Conservation (phyloP, 805 yeast species). For the Candida odintsovae region DNA sequence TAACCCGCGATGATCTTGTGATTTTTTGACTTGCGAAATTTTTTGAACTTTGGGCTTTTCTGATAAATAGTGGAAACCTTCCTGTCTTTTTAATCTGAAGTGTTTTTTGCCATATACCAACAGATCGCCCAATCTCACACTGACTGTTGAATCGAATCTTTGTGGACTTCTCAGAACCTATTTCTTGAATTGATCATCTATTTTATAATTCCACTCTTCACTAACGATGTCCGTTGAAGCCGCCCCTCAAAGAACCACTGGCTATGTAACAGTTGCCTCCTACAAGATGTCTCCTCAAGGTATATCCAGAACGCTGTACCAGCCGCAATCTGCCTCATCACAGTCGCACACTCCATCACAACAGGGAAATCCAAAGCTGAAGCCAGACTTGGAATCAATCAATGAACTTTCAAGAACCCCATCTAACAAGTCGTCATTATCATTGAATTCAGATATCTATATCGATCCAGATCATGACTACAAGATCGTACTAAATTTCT, state of each 20-base stretch:
- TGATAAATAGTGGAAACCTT: not conserved
- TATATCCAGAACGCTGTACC: conserved; percentile 3
- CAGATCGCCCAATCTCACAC: not conserved
- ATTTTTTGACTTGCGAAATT: not conserved
- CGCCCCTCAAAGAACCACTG: not conserved
- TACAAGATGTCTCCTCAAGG: conserved; percentile 5
- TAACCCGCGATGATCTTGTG: not conserved
- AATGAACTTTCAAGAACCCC: conserved; percentile 6
- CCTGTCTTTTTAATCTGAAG: not conserved
- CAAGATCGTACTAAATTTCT: conserved; percentile 26
- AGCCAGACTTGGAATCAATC: conserved; percentile 6
- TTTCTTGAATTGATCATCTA: too few relatives aligned
- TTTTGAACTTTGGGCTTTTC: not conserved
- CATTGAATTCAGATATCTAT: conserved; percentile 18
- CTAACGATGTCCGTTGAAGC: not conserved
- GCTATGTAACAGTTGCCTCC: conserved; percentile 1
- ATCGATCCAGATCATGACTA: conserved; percentile 16
- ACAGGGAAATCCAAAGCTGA: not conserved
- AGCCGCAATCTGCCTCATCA: not conserved
- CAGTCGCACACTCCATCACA: not conserved
- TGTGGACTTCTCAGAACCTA: too few relatives aligned
- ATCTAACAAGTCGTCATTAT: conserved; percentile 5
- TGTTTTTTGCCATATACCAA: too few relatives aligned
- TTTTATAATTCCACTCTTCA: not conserved
- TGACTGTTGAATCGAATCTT: not conserved